These are phyloP conservation scores for Manihot esculenta DNA, from an alignment of 441 rosid genomes.

Conservation along the genomic window DNA sequence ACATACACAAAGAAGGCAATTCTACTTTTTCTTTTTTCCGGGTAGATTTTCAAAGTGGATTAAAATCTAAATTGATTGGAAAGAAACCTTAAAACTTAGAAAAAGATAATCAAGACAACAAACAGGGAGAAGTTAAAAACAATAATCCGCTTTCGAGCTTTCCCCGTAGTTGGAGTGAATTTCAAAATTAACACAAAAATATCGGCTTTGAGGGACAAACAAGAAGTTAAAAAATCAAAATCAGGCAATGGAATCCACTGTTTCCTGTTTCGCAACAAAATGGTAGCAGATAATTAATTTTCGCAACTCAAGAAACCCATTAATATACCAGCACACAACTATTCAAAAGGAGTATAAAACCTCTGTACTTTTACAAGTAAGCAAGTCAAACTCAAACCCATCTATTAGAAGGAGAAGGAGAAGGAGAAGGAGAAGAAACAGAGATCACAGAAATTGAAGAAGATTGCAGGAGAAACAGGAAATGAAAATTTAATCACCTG, in stretches of 20 bases:
- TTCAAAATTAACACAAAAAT: neutral
- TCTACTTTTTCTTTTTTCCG: neutral
- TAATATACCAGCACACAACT: neutral
- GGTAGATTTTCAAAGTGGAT: neutral
- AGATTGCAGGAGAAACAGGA: neutral
- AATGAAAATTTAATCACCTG: slow-evolving; percentile 38
- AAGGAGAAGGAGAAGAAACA: neutral
- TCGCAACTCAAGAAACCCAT: neutral
- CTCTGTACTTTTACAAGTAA: neutral
- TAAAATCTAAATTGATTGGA: neutral
- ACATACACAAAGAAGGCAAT: neutral
- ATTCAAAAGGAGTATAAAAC: neutral
- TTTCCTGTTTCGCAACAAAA: neutral
- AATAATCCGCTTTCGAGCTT: no score
- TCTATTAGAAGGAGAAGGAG: neutral
- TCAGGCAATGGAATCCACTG: no score
- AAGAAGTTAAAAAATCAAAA: neutral
- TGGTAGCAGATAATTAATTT: neutral
- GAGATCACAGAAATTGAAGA: neutral
- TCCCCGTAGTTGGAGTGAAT: neutral
- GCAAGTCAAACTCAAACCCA: neutral
- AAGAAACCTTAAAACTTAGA: neutral
- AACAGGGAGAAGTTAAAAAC: no score
- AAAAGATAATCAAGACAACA: neutral
- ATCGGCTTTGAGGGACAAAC: neutral